phyloP scores from a whole-genome alignment of 2,329 filamentous ascomycete species.

The Colletotrichum magnum region DNA sequence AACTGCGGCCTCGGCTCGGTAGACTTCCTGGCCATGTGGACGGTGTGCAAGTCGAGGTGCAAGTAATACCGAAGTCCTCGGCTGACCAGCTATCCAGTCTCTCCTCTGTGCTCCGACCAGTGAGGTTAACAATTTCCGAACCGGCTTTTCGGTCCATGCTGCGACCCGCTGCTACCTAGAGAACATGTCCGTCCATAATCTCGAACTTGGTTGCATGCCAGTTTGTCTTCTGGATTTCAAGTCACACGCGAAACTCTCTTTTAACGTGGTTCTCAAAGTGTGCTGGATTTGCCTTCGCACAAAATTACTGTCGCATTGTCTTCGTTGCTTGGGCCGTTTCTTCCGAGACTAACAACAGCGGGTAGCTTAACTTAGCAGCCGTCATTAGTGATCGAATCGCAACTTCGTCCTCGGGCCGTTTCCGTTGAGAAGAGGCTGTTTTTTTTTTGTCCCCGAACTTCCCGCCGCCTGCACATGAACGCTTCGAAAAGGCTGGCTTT shows the following conservation, averaged over 20 bases:
- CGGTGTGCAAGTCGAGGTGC: slow-evolving; percentile 1
- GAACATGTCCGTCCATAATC: slow-evolving; percentile 9
- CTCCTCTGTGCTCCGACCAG: not conserved
- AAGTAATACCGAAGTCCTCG: slow-evolving; percentile 12
- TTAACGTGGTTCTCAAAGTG: not conserved
- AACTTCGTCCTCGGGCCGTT: slow-evolving; percentile 11
- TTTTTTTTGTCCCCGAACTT: slow-evolving; percentile 4
- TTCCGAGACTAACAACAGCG: slow-evolving; percentile 22
- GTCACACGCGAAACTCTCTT: not conserved
- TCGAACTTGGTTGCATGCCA: not conserved
- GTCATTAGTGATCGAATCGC: not conserved
- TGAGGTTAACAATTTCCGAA: slow-evolving; percentile 8
- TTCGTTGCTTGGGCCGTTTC: slow-evolving; percentile 25
- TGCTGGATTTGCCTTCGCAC: not conserved
- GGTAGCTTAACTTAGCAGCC: not conserved
- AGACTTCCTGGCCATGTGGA: slow-evolving; percentile 27
- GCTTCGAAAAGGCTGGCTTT: not conserved
- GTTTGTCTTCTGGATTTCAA: not conserved
- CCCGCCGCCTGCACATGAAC: slow-evolving; percentile 3
- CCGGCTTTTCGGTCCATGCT: slow-evolving; percentile 26
- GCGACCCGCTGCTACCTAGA: slow-evolving; percentile 30
- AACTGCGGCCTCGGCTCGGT: slow-evolving; percentile 18
- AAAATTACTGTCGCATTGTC: slow-evolving; percentile 28
- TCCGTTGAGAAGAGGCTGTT: not conserved
- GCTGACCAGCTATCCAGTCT: slow-evolving; percentile 24